Evolutionary conservation across 305 asterid genomes (phyloP), one percentile per base, ranked within the genome.

Genomic region (Fraxinus sp.): DNA sequence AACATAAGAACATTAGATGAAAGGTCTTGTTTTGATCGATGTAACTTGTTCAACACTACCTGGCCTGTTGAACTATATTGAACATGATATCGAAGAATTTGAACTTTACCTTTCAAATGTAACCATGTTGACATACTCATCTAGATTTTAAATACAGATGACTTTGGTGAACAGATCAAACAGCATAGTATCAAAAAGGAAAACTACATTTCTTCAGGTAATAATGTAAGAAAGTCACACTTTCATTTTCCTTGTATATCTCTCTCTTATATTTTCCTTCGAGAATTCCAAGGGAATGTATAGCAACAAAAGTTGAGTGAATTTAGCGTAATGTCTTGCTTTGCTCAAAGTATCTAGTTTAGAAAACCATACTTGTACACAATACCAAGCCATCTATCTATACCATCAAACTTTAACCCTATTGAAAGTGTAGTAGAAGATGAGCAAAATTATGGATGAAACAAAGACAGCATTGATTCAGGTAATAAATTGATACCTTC

Each of bases 401-500:
- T 68, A 26, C 75, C 37, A 11, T 68, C 75, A 43, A 20, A 64
- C 16, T 28, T 70, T 10, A 20, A 36, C 66, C 39, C 59, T 68
- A 76, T 37, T 72, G 79, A 20, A 43, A 37, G 79, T 16, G 26
- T 39, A 1, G 10, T 5, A 46, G 35, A 70, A 22, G 14, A 26
- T 0, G 37, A 64, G 62, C 33, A n/a, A 32, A 59, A 28, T 5
- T 13, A 71, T 14, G 24, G 24, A 30, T 52, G 28, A 83, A 8
- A 77, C 28, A 57, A 73, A 80, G 64, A 32, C 9, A 24, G 24
- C 39, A 59, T 78, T 71, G 83, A 84, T 36, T 76, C 41, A 24
- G 70, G 68, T 57, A 78, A 85, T 28, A 76, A 80, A 85, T 14
- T 75, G 32, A 78, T 55, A 96, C 99, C 98, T 96, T 96, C 89